Conservation (phyloP, 148 eudicot genomes). For the Silene conica region DNA sequence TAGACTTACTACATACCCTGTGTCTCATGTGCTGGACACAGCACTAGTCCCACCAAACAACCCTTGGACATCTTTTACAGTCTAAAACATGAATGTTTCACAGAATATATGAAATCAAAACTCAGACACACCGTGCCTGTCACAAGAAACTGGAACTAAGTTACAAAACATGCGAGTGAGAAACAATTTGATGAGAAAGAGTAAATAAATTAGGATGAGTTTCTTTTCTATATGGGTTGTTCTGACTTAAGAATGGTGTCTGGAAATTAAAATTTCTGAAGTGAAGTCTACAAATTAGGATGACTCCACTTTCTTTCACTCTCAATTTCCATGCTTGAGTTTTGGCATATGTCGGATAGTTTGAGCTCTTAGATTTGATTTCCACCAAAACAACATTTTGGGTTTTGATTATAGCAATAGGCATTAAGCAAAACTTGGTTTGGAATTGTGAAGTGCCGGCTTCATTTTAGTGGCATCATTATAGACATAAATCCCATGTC, state of each 20-base stretch:
- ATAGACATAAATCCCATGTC: not conserved
- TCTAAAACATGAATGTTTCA: not conserved
- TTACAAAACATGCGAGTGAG: not conserved
- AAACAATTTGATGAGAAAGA: not conserved
- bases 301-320: not conserved
- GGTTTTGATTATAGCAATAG: not conserved
- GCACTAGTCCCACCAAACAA: not conserved
- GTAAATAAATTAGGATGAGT: not conserved
- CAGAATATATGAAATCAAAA: not conserved
- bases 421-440: not conserved
- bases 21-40: not conserved
- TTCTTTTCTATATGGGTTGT: not conserved
- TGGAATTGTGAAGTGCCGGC: not conserved
- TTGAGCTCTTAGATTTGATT: not conserved
- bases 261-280: not conserved
- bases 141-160: not conserved
- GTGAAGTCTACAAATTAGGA: not conserved
- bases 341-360: not conserved
- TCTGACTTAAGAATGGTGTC: not conserved
- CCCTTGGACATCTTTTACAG: not conserved
- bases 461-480: not conserved
- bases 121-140: not conserved
- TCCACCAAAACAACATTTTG: not conserved
- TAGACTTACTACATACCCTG: not conserved
- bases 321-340: not conserved